A percentile compares a stretch with the other conserved stretches of the same genome.
Evolutionary conservation across 2,329 filamentous ascomycete genomes (phyloP).

Genomic region (Hymenoscyphus linearis): DNA sequence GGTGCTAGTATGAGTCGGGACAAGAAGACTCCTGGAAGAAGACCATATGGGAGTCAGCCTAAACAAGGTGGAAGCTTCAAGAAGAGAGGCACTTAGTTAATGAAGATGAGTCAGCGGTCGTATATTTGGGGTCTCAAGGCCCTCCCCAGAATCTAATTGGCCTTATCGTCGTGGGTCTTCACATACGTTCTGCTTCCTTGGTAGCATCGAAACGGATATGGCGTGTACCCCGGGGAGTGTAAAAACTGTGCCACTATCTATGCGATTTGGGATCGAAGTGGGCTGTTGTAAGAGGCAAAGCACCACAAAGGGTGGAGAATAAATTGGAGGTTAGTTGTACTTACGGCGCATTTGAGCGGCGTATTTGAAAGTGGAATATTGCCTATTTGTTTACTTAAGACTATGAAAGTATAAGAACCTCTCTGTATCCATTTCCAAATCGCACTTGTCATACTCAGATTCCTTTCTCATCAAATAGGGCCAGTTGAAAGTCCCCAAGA

Average conservation of each 20-base stretch:
- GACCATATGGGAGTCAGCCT: slow-evolving; percentile 75
- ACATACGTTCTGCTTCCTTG: not conserved
- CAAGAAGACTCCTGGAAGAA: slow-evolving; percentile 62
- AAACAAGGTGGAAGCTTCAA: slow-evolving; percentile 44
- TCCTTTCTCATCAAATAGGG: not conserved
- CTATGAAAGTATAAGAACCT: not conserved
- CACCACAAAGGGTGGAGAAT: not conserved
- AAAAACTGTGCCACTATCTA: not conserved
- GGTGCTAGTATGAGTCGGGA: slow-evolving; percentile 71
- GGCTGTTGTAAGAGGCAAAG: not conserved
- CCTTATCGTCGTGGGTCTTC: not conserved
- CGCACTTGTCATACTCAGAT: not conserved
- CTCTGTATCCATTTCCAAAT: not conserved
- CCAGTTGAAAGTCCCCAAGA: not conserved
- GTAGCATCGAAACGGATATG: not conserved
- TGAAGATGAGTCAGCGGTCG: not conserved
- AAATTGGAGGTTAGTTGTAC: not conserved
- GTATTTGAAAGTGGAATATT: not conserved
- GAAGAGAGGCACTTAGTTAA: slow-evolving; percentile 24
- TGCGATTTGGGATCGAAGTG: not conserved
- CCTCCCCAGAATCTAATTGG: not conserved
- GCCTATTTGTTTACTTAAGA: not conserved
- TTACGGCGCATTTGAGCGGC: not conserved
- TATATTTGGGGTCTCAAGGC: not conserved
- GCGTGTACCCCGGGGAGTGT: not conserved